Base-by-base conservation (phyloP, 495 filamentous ascomycete species). In the Penicillium simplicissimum region DNA sequence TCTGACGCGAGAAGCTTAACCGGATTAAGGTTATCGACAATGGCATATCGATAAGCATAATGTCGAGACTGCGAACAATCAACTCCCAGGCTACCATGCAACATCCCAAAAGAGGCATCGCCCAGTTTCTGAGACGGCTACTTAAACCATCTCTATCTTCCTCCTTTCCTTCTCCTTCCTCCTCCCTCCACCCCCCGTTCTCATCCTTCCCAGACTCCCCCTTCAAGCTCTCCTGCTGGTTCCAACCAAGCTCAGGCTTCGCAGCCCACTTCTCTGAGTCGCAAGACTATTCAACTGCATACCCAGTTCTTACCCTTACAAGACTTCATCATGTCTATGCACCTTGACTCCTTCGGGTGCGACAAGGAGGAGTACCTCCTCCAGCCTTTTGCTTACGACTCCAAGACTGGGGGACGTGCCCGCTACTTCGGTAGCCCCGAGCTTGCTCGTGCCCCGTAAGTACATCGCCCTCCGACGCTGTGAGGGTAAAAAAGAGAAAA, bases 231-330 rank as follows among this genome's bases (percentile, higher is more conserved):
- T n/a, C 23, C 4, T 23, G 28, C 42, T 31, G 4, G 45, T 49
- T 49, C 23, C 13, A 49, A 49, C 45, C 45, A 49, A 49, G 23
- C 45, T 49, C 23, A n/a, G 28, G 45, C 45, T 49, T 49, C 45
- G 14, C 21, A 14, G 21, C 45, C 19, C 19, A 28, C 45, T 31
- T 19, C 45, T 8, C 11, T 5, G 10, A 49, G 6, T 31, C 8
- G 28, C 23, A 49, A 49, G 5, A 10, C 6, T 31, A 49, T 19
- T 3, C 21, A 31, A 49, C 17, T 19, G 5, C 21, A 15, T n/a
- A 49, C 23, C 8, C 21, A 31, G 15, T 19, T 19, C 19, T 25
- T 10, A 15, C 10, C 10, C 25, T 19, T 49, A 13, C 45, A 49
- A 49, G 21, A 4, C 23, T 28, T 31, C 13, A 49, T 28, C 45